Conservation (phyloP, 805 yeast genomes). For the Schwanniomyces polymorphus region DNA sequence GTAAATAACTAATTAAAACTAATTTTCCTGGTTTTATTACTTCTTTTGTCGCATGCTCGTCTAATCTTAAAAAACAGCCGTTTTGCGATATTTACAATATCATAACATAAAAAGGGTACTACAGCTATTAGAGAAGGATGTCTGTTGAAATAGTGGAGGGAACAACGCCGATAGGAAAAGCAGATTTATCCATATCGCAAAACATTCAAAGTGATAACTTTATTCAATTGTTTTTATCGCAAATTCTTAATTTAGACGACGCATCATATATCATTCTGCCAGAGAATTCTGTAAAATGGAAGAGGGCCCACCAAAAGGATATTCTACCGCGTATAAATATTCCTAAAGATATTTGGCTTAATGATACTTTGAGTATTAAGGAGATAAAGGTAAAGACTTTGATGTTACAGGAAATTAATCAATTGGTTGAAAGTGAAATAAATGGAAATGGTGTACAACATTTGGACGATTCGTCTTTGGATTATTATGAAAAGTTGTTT, state of each 20-base stretch:
- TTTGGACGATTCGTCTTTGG: constrained; percentile 24
- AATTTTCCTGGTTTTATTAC: background rate
- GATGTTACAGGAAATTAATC: constrained; percentile 31
- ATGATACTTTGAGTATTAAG: constrained; percentile 26
- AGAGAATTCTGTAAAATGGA: background rate
- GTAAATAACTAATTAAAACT: background rate
- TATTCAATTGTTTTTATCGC: constrained; percentile 23
- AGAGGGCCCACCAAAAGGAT: constrained; percentile 12
- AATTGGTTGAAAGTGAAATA: constrained; percentile 24
- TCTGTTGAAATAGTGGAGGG: background rate
- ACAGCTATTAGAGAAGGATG: background rate
- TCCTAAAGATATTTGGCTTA: constrained; percentile 39
- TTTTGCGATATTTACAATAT: background rate
- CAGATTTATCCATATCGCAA: constrained; percentile 15
- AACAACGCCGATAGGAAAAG: constrained; percentile 2
- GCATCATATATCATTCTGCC: constrained; percentile 5
- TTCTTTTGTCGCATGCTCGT: background rate
- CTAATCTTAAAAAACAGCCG: background rate
- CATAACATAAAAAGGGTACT: background rate
- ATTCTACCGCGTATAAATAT: constrained; percentile 31
- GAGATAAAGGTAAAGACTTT: constrained; percentile 31
- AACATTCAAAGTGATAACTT: constrained; percentile 23
- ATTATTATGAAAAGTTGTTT: constrained; percentile 31
- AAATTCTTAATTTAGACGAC: constrained; percentile 20
- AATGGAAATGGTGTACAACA: constrained; percentile 5